A percentile compares a stretch with the other conserved stretches of the same genome.
phyloP scores from a whole-genome alignment of 179 eudicot genomes.

The Camellia oleifera region DNA sequence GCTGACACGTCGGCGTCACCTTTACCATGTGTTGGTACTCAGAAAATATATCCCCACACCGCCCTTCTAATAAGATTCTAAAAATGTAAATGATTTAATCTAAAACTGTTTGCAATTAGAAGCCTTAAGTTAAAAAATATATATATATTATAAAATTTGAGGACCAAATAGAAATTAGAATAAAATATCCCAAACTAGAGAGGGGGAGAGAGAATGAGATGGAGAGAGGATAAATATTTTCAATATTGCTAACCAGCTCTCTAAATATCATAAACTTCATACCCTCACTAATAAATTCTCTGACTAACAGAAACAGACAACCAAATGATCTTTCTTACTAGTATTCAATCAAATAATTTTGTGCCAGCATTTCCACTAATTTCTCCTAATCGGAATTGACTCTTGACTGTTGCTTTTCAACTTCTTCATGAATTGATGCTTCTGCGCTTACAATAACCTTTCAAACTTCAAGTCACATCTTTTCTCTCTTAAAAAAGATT shows the following conservation, averaged over 20 bases:
- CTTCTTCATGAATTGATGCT: background rate
- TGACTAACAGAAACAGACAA: background rate
- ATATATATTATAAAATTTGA: no score
- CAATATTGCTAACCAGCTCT: background rate
- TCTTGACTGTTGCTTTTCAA: background rate
- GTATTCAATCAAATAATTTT: background rate
- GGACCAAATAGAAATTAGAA: no score
- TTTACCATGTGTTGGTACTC: no score
- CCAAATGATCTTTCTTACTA: background rate
- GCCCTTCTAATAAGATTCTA: no score
- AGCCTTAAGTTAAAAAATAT: no score
- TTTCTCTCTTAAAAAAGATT: background rate
- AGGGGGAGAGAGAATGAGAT: background rate
- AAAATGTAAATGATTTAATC: no score
- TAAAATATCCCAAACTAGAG: no score
- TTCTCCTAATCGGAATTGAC: background rate
- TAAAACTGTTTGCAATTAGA: no score
- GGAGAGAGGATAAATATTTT: background rate
- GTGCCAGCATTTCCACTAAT: slow-evolving; percentile 1
- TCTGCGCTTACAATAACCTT: background rate
- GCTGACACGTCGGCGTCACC: no score
- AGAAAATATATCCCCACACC: no score
- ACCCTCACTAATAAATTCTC: background rate
- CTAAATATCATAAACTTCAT: background rate
- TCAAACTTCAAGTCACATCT: slow-evolving; percentile 5